These are phyloP conservation scores for Phaeophleospora eucalypticola DNA, from an alignment of 2,329 filamentous ascomycete species.

Conservation along the genomic window DNA sequence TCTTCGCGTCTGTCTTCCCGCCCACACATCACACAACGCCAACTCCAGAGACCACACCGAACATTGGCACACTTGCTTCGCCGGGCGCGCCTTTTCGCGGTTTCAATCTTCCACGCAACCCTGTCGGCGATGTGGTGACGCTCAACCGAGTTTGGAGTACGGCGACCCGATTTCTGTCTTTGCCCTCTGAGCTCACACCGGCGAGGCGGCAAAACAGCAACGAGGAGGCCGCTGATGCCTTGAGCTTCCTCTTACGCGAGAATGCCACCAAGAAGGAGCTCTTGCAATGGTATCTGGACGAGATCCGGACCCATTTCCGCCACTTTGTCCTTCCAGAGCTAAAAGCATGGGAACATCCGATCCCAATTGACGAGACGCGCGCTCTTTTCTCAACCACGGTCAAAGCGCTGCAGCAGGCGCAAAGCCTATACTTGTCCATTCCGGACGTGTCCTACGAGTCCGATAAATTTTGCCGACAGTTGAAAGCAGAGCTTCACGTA, in stretches of 20 bases:
- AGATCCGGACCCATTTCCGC: constrained; percentile 42
- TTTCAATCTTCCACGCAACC: constrained; percentile 35
- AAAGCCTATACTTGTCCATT: constrained; percentile 30
- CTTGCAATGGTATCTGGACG: constrained; percentile 45
- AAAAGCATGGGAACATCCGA: constrained; percentile 23
- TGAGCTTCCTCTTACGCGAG: constrained; percentile 12
- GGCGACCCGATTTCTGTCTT: constrained; percentile 40
- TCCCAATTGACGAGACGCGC: constrained; percentile 26
- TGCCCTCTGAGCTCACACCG: constrained; percentile 5
- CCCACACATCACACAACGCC: constrained; percentile 40
- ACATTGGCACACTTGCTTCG: constrained; percentile 36
- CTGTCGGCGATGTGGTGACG: constrained; percentile 33
- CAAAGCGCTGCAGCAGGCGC: constrained; percentile 34
- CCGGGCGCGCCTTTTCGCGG: constrained; percentile 41
- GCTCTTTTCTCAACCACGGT: constrained; percentile 36
- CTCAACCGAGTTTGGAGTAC: constrained; percentile 44
- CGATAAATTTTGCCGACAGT: constrained; percentile 3
- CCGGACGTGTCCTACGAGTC: not conserved
- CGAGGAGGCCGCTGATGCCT: constrained; percentile 16
- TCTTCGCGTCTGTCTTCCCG: constrained; percentile 44
- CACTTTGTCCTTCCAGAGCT: constrained; percentile 25
- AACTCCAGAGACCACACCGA: constrained; percentile 43
- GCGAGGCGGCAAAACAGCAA: constrained; percentile 5
- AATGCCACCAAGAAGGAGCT: constrained; percentile 27
- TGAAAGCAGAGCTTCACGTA: constrained; percentile 22